phyloP scores from a whole-genome alignment of 2,329 filamentous ascomycete species.

The Trichoderma asperellum region DNA sequence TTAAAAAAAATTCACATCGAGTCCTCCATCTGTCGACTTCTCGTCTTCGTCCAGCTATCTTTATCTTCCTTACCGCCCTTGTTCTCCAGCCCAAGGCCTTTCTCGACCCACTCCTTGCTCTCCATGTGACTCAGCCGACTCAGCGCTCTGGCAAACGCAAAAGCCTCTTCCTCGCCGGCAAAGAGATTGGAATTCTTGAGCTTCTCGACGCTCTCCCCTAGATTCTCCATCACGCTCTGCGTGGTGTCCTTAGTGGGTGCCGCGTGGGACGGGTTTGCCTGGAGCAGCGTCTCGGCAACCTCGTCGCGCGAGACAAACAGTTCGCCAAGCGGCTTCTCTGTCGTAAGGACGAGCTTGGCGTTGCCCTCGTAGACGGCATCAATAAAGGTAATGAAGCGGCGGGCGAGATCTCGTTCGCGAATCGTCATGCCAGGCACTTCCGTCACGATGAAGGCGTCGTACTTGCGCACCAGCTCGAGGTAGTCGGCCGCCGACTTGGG shows the following conservation, averaged over 20 bases:
- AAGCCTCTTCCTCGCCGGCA: constrained; percentile 91
- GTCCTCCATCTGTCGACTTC: constrained; percentile 70
- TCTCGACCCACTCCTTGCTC: constrained; percentile 90
- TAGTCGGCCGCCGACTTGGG: constrained; percentile 95
- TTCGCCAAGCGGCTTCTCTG: constrained; percentile 79
- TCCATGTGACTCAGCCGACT: constrained; percentile 90
- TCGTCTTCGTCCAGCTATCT: constrained; percentile 67
- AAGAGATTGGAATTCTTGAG: constrained; percentile 88
- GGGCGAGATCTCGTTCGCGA: constrained; percentile 80
- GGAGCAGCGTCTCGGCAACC: constrained; percentile 60
- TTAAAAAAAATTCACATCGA: constrained; percentile 54
- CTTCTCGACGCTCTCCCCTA: constrained; percentile 81
- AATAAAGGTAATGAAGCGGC: constrained; percentile 96
- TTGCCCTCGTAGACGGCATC: constrained; percentile 92
- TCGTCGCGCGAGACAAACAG: constrained; percentile 81
- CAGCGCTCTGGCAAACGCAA: constrained; percentile 90
- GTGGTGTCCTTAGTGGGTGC: constrained; percentile 66
- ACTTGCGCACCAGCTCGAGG: constrained; percentile 84
- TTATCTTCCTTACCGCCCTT: constrained; percentile 67
- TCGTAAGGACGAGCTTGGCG: constrained; percentile 94
- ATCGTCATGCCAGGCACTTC: constrained; percentile 92
- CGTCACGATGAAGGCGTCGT: constrained; percentile 90
- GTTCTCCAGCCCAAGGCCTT: constrained; percentile 69
- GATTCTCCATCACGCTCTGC: constrained; percentile 82
- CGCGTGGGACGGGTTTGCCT: constrained; percentile 47